Evolutionary conservation across 1,139 yeast genomes (phyloP), one percentile per base, ranked within the genome.

Genomic region (Taphrina wiesneri): DNA sequence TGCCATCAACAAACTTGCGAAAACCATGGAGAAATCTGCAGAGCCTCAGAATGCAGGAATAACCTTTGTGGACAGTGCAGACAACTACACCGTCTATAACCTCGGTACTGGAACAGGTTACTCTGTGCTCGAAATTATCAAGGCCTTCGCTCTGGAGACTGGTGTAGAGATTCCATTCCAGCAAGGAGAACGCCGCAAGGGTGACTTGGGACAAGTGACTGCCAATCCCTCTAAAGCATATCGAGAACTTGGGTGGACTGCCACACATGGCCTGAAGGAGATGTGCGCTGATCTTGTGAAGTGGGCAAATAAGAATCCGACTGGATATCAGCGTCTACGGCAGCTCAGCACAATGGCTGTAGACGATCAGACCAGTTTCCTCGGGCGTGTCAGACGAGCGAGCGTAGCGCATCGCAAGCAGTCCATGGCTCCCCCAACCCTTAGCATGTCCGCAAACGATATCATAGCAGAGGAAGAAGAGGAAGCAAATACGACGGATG

Each of bases 261-360:
- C 91, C 2, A 76, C 82, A 70, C 76, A 83, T 26, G 73, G 83
- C 25, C 80, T 88, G 68, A 85, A 84, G 51, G 81, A 82, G 49
- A 90, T 95, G n/a, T 87, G 95, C 75, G 76, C 75, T 51, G 93
- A 88, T 74, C 79, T 88, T 71, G 88, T 95, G 93, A 82, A 80
- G 67, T 88, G 96, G 96, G 85, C 90, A 34, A 80, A 83, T 21
- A 80, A 81, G 73, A 86, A 88, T 74, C 93, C 93, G 5, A 80
- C 75, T 71, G 93, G 93, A 5, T 88, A 84, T 74, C 76, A 72
- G 21, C 30, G 59, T 17, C 59, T 54, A 4, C 2, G 59, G n/a
- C 46, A 54, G 23, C 41, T 54, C 43, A 54, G 59, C 34, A 39
- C 41, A 5, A 39, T 39, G 49, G 59, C 59, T 9, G 59, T 54